Evolutionary conservation across 2,329 filamentous ascomycete species (phyloP), one percentile per base, ranked within the genome.

Genomic region (Fusarium bactridioides): DNA sequence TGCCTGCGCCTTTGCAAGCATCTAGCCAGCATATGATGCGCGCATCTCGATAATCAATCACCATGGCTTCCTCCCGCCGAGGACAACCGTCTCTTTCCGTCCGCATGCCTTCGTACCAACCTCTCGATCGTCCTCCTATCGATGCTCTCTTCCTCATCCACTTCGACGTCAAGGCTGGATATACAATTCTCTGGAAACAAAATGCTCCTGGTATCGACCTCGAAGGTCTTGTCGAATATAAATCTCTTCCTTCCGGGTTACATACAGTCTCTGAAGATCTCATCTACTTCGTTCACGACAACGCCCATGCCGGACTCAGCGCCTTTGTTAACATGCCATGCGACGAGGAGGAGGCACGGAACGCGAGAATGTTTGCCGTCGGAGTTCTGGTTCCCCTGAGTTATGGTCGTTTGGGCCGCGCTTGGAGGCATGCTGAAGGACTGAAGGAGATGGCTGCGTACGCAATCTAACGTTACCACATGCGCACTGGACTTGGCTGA

Each of bases 151-250:
- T 97, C 82, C 87, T 97, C 70, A 95, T 97, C 82, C 90, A 93
- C 79, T 97, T 97, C 84, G 94, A 97, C 82, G 92, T 95, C 83
- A 96, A 95, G 82, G 92, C 94, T 78, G 94, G 94, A 85, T 97
- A 92, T 82, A 97, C 94, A 50, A 92, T 98, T 79, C 90, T 90
- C 40, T 98, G 96, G 96, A 94, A 97, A 81, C 90, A 89, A 74
- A 89, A 92, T 18, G 83, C 90, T 3, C 86, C 90, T 19, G 91
- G 89, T 54, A 87, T 95, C 83, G 86, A 89, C 82, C 88, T 98
- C 54, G 93, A 97, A 75, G 94, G 94, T 61, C 90, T 93, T 29
- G 94, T 98, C 78, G 96, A 99, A 83, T 99, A 94, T 88, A 98
- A 98, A 83, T 97, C 94, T 69, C 87, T 99, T 51, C 96, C 96